A percentile compares a stretch with the other conserved stretches of the same genome.
Conservation (phyloP, 331 rosid species). For the Pyrus hybrid region DNA sequence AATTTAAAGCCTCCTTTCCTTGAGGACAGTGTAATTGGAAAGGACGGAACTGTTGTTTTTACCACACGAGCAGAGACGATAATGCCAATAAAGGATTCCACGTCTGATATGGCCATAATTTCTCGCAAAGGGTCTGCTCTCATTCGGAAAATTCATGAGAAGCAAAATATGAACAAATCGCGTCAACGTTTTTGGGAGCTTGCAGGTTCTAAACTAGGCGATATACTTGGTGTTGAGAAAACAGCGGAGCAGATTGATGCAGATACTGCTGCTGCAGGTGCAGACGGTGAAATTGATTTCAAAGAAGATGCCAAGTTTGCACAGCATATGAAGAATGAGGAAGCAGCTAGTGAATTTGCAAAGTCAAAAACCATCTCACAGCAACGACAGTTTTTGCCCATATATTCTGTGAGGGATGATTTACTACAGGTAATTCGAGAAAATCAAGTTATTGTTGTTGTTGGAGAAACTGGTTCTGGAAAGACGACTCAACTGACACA, state of each 20-base stretch:
- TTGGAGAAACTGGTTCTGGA: constrained; percentile 99
- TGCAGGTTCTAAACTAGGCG: constrained; percentile 97
- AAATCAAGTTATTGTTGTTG: constrained; percentile 88
- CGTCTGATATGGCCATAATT: constrained; percentile 98
- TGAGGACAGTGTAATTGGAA: constrained; percentile 44
- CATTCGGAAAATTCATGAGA: constrained; percentile 80
- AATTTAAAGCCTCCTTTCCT: constrained; percentile 97
- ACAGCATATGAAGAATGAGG: constrained; percentile 85
- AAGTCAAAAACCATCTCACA: constrained; percentile 71
- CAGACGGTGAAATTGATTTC: constrained; percentile 84
- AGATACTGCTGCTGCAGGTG: constrained; percentile 77
- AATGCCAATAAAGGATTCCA: constrained; percentile 96
- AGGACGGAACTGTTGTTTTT: constrained; percentile 40
- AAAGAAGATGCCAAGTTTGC: constrained; percentile 97
- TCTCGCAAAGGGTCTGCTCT: constrained; percentile 86
- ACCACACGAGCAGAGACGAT: constrained; percentile 93
- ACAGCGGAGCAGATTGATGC: constrained; percentile 96
- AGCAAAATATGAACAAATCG: constrained; percentile 75
- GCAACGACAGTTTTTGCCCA: constrained; percentile 92
- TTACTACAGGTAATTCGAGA: constrained; percentile 91
- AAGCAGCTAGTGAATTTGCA: constrained; percentile 93
- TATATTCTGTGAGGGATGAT: constrained; percentile 86
- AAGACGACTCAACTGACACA: constrained; percentile 95
- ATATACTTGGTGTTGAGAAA: constrained; percentile 91
- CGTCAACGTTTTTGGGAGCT: constrained; percentile 99